Evolutionary conservation across 441 rosid genomes (phyloP).

Genomic region (Euphorbia schlechtendalii): DNA sequence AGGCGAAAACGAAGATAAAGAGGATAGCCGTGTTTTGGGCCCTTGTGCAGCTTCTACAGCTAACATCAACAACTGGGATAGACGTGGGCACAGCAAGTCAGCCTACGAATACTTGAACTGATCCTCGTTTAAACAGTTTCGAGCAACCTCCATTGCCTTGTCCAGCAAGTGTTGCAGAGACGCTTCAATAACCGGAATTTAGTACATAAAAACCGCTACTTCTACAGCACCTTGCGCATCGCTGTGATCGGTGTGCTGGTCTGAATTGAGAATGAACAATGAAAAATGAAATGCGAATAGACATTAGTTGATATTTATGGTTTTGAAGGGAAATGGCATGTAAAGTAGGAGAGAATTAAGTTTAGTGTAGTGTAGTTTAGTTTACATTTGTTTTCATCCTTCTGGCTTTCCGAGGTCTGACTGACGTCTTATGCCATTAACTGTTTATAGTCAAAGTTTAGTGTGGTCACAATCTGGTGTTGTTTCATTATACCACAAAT

Average conservation of each 20-base stretch:
- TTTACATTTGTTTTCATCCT: slow-evolving; percentile 10
- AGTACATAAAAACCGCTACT: slow-evolving; percentile 9
- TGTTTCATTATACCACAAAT: neutral
- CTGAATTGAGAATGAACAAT: slow-evolving; percentile 9
- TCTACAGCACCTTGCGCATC: slow-evolving; percentile 32
- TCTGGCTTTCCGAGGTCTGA: slow-evolving; percentile 10
- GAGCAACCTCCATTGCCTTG: slow-evolving; percentile 34
- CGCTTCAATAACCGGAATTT: slow-evolving; percentile 21
- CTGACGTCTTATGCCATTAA: slow-evolving; percentile 24
- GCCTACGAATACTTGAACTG: slow-evolving; percentile 11
- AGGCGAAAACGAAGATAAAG: slow-evolving; percentile 54
- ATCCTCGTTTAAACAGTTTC: slow-evolving; percentile 29
- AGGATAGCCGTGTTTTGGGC: slow-evolving; percentile 77
- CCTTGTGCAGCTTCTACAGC: slow-evolving; percentile 61
- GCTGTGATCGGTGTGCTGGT: slow-evolving; percentile 35
- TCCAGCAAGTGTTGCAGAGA: slow-evolving; percentile 32
- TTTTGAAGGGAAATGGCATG: slow-evolving; percentile 13
- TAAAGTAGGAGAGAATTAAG: slow-evolving; percentile 4
- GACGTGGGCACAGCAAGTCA: slow-evolving; percentile 31
- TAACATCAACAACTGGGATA: slow-evolving; percentile 24
- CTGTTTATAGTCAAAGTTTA: slow-evolving; percentile 32
- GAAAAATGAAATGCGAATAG: slow-evolving; percentile 21
- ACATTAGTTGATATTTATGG: slow-evolving; percentile 25
- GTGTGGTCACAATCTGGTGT: slow-evolving; percentile 25
- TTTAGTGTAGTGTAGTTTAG: neutral